Evolutionary conservation across 129 eudicot species (phyloP), one percentile per base, ranked within the genome.

Genomic region (Ambrosia artemisiifolia): DNA sequence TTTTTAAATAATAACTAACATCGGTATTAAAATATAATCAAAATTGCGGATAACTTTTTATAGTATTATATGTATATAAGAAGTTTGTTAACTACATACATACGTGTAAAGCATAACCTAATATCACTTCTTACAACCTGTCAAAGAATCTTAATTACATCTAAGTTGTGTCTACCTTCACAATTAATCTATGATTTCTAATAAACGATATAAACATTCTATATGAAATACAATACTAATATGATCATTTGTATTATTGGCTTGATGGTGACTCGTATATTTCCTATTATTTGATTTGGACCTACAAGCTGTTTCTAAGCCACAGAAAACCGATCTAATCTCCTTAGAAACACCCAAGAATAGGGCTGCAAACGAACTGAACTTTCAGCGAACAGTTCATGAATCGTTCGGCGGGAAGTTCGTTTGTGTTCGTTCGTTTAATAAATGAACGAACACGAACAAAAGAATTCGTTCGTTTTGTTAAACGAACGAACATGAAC

Each of bases 71-170:
- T 7, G 54, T 19, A 61, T 34, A n/a, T 73, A 24, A 72, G 16
- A n/a, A 44, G 48, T 73, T 46, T 28, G 78, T 74, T 50, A 36
- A 40, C 17, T 57, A 57, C 3, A 57, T 57, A 49, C 13, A 60
- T 13, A 60, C 38, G 65, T 60, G 19, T 30, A 12, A 33, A 60
- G 65, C 65, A 60, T 12, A 19, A 60, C 65, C 65, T 60, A 32
- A 14, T 13, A 60, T 60, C 43, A 60, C 65, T 60, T 60, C 65
- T 60, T 60, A 43, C 65, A 60, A 30, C 65, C 18, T 60, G 43
- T 60, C 65, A 60, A 32, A 60, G 65, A 60, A 60, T 60, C 40
- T 60, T 13, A 60, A 60, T 40, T 40, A 40, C 65, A 32, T 60
- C 43, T 13, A 60, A 40, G 44, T 40, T 40, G 2, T 40, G 44